Base-by-base conservation (phyloP, 176 grass and related monocot species). In the Aegilops speltoides region DNA sequence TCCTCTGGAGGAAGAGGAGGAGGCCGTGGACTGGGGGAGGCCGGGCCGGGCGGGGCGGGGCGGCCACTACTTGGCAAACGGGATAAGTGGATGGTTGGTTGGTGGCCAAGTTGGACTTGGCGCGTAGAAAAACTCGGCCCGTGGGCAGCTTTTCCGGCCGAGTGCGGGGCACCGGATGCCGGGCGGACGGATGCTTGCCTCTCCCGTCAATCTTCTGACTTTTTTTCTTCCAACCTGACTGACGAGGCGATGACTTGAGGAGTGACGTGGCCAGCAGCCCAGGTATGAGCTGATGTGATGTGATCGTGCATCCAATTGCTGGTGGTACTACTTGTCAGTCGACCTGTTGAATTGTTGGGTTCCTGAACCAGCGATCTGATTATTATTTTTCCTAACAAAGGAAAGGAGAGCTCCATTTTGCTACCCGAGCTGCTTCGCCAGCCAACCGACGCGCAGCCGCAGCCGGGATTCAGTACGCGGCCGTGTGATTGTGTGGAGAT, bases 61-160 rank as follows among this genome's bases (percentile, higher is more conserved):
- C 56, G 17, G 20, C 56, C 20, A 59, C 33, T 66, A 17, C 50
- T 54, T 19, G 50, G 50, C 50, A 54, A 19, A 54, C 6, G 50
- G 50, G 50, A 54, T 54, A 19, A 54, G 50, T 17, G 59, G n/a
- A 33, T 79, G 13, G 79, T 50, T 14, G 77, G 57, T 74, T 89
- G 87, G 88, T 82, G 70, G 78, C 78, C 78, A 69, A 77, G 78
- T 86, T 82, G 78, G 83, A 85, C 83, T 68, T 23, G 60, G 77
- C 22, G 46, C 71, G 83, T 85, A 25, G 77, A 89, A 89, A 59
- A 61, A 81, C 48, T 20, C 41, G 40, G 56, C 13, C 1, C 10
- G 23, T 13, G 33, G 7, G 71, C 25, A 40, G 12, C 8, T 77
- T 85, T 85, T 25, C 37, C 6, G 62, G 22, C 5, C 14, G 13